These are phyloP conservation scores for Ogataea naganishii DNA, from an alignment of 805 yeast genomes.

Conservation along the genomic window DNA sequence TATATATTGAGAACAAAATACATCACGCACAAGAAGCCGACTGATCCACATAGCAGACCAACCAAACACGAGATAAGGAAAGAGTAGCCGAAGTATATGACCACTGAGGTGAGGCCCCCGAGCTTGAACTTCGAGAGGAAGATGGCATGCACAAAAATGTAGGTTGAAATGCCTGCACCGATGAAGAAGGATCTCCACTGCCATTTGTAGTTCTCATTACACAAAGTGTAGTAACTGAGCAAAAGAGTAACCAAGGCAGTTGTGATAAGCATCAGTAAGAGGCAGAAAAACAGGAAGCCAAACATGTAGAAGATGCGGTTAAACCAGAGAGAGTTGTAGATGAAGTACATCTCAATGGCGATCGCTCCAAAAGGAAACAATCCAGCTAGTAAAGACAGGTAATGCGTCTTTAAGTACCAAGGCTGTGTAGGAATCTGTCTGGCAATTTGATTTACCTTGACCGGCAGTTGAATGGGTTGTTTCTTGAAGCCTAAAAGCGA, in stretches of 20 bases:
- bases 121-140: slow-evolving; percentile 61
- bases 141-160: slow-evolving; percentile 78
- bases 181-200: slow-evolving; percentile 88
- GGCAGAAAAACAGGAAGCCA: slow-evolving; percentile 89
- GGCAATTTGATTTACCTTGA: slow-evolving; percentile 89
- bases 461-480: slow-evolving; percentile 40
- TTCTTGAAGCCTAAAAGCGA: slow-evolving; percentile 70
- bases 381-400: slow-evolving; percentile 71
- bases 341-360: slow-evolving; percentile 90
- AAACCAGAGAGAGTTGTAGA: slow-evolving; percentile 87
- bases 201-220: slow-evolving; percentile 93
- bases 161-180: slow-evolving; percentile 83
- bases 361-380: slow-evolving; percentile 92
- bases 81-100: slow-evolving; percentile 80
- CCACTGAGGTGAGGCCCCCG: slow-evolving; percentile 67
- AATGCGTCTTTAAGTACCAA: slow-evolving; percentile 61
- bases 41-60: slow-evolving; percentile 79
- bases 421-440: slow-evolving; percentile 94
- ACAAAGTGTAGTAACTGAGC: slow-evolving; percentile 74
- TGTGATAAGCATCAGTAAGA: slow-evolving; percentile 72
- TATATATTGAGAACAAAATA: slow-evolving; percentile 73
- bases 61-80: slow-evolving; percentile 57
- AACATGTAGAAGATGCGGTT: slow-evolving; percentile 94
- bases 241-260: slow-evolving; percentile 74
- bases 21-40: slow-evolving; percentile 73